A percentile compares a stretch with the other conserved stretches of the same genome.
These are phyloP conservation scores for Suhomyces guaymorum DNA, from an alignment of 1,139 yeast species.

Conservation along the genomic window DNA sequence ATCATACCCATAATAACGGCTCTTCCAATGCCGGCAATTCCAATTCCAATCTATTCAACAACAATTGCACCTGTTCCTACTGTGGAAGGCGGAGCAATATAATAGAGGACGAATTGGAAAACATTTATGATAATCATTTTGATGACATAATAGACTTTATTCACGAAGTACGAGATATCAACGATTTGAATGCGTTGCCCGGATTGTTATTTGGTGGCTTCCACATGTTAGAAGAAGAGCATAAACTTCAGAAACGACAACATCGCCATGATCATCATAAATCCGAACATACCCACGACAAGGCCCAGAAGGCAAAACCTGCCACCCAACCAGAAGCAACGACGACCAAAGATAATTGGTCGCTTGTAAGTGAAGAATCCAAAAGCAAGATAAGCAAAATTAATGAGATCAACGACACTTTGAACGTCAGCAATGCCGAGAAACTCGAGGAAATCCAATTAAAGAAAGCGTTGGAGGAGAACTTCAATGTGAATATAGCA, in stretches of 20 bases:
- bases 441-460: slow-evolving; percentile 8
- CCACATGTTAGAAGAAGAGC: slow-evolving; percentile 43
- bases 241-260: slow-evolving; percentile 33
- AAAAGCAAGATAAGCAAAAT: slow-evolving; percentile 40
- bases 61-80: slow-evolving; percentile 66
- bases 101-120: slow-evolving; percentile 74
- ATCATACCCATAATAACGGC: slow-evolving; percentile 6
- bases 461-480: slow-evolving; percentile 12
- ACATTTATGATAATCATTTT: slow-evolving; percentile 59
- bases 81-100: slow-evolving; percentile 78
- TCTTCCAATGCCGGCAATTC: slow-evolving; percentile 2
- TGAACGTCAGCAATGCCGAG: slow-evolving; percentile 7
- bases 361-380: slow-evolving; percentile 4
- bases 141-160: slow-evolving; percentile 45
- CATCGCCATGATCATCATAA: slow-evolving; percentile 17
- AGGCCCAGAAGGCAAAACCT: not conserved
- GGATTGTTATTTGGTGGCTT: slow-evolving; percentile 43
- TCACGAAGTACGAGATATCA: slow-evolving; percentile 42
- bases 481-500: slow-evolving; percentile 10
- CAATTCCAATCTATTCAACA: slow-evolving; percentile 10
- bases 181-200: slow-evolving; percentile 44
- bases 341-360: not conserved
- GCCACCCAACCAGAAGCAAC: not conserved
- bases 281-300: slow-evolving; percentile 11
- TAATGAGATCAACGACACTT: slow-evolving; percentile 44